Percentiles rank a stretch among this genome's conserved stretches.
phyloP scores from a whole-genome alignment of 2,329 filamentous ascomycete species.

The Dactylellina leptospora region DNA sequence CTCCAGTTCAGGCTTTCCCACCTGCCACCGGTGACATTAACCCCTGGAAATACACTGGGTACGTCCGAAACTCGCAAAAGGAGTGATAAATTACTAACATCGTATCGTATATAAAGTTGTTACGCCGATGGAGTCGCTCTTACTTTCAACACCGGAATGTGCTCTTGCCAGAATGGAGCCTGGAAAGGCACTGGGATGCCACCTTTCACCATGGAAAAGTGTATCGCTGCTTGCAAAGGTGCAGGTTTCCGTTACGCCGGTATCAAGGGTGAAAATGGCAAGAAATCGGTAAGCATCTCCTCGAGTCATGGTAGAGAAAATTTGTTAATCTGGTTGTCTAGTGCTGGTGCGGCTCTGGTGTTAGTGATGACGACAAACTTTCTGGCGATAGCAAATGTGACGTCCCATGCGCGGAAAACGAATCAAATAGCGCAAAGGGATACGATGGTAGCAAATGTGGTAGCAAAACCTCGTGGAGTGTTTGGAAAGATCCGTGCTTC shows the following conservation, averaged over 20 bases:
- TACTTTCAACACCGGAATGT: slow-evolving; percentile 13
- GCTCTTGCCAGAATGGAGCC: slow-evolving; percentile 2
- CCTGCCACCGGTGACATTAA: not conserved
- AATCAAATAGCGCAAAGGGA: not conserved
- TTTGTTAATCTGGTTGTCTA: not conserved
- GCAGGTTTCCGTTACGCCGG: slow-evolving; percentile 32
- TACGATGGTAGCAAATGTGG: slow-evolving; percentile 9
- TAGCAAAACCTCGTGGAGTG: not conserved
- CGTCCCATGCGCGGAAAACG: not conserved
- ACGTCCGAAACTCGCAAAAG: not conserved
- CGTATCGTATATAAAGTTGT: slow-evolving; percentile 5
- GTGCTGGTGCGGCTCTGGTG: slow-evolving; percentile 24
- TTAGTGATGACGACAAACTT: slow-evolving; percentile 2
- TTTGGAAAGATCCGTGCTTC: slow-evolving; percentile 19
- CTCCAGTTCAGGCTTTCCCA: not conserved
- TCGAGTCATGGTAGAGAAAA: not conserved
- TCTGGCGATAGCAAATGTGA: not conserved
- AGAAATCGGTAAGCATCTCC: slow-evolving; percentile 16
- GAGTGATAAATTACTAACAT: not conserved
- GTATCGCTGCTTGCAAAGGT: slow-evolving; percentile 13
- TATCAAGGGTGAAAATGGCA: slow-evolving; percentile 19
- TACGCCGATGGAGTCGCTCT: not conserved
- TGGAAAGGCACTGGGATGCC: slow-evolving; percentile 5
- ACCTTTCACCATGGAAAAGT: slow-evolving; percentile 14
- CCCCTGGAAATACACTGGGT: slow-evolving; percentile 5